These are phyloP conservation scores for Rosa multiflora DNA, from an alignment of 306 rosid genomes.

Conservation along the genomic window DNA sequence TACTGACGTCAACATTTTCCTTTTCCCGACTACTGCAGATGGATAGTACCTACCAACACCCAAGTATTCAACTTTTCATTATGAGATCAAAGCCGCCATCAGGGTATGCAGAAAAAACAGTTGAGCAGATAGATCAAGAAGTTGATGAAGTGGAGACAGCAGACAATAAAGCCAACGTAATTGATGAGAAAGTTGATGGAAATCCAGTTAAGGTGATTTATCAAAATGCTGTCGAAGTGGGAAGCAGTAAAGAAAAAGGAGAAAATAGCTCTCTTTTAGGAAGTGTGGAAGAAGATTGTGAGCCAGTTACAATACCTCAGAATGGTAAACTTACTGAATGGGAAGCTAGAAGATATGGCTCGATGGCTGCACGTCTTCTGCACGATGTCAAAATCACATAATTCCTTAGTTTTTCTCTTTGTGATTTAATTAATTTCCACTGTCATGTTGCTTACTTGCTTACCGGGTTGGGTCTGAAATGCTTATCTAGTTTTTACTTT, in stretches of 20 bases:
- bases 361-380: constrained; percentile 86
- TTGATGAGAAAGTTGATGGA: constrained; percentile 26
- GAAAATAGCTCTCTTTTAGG: constrained; percentile 29
- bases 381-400: constrained; percentile 64
- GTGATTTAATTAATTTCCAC: background rate
- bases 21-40: constrained; percentile 46
- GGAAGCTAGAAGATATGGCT: constrained; percentile 85
- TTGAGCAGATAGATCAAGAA: constrained; percentile 27
- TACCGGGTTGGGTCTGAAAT: background rate
- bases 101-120: constrained; percentile 30
- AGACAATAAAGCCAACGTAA: constrained; percentile 17
- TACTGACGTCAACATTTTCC: background rate
- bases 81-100: constrained; percentile 51
- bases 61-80: constrained; percentile 75
- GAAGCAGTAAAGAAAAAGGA: constrained; percentile 21
- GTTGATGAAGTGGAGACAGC: constrained; percentile 31
- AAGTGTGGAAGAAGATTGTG: constrained; percentile 35
- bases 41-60: constrained; percentile 90
- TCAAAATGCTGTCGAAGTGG: constrained; percentile 25
- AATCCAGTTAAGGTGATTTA: constrained; percentile 17
- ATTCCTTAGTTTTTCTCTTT: background rate
- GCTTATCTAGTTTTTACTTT: background rate
- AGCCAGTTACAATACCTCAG: constrained; percentile 24
- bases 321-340: constrained; percentile 59
- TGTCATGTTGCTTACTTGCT: background rate